Evolutionary conservation across 2,329 filamentous ascomycete genomes (phyloP).

Genomic region (Moelleriella libera): DNA sequence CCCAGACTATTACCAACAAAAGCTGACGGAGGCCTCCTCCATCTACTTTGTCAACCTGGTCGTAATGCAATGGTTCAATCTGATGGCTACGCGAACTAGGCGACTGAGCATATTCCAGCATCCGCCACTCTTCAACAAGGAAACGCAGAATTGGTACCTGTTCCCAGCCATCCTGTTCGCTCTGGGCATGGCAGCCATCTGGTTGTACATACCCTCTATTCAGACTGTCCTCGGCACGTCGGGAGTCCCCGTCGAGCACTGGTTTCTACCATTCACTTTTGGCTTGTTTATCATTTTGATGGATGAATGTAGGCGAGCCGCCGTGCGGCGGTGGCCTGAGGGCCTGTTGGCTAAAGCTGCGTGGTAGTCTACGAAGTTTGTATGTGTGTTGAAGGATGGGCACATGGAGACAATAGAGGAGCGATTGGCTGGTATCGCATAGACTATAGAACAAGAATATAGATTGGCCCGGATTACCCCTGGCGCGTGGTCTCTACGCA

Average conservation of each 20-base stretch:
- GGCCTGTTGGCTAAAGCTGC: constrained; percentile 44
- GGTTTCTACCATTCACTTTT: constrained; percentile 64
- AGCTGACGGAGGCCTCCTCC: constrained; percentile 51
- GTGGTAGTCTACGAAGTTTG: constrained; percentile 23
- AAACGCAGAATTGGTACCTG: constrained; percentile 52
- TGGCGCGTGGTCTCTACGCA: too few species aligned
- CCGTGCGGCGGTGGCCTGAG: constrained; percentile 43
- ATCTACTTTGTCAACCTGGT: constrained; percentile 74
- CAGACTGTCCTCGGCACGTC: constrained; percentile 47
- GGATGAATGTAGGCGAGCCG: constrained; percentile 53
- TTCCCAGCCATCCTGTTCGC: constrained; percentile 59
- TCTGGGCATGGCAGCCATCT: constrained; percentile 55
- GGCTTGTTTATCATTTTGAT: constrained; percentile 42
- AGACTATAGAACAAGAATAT: too few species aligned
- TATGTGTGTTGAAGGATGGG: not conserved
- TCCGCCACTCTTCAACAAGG: constrained; percentile 49
- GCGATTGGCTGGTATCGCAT: too few species aligned
- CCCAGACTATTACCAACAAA: constrained; percentile 35
- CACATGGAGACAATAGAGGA: too few species aligned
- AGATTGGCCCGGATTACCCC: too few species aligned
- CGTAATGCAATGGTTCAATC: constrained; percentile 70
- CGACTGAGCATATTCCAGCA: constrained; percentile 58
- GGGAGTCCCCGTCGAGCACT: constrained; percentile 55
- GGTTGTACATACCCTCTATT: constrained; percentile 52
- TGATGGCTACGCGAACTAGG: constrained; percentile 54